Percentiles rank a stretch among this genome's conserved stretches.
These are phyloP conservation scores for Cenchrus purpureus DNA, from an alignment of 176 grass and related monocot genomes.

Conservation along the genomic window DNA sequence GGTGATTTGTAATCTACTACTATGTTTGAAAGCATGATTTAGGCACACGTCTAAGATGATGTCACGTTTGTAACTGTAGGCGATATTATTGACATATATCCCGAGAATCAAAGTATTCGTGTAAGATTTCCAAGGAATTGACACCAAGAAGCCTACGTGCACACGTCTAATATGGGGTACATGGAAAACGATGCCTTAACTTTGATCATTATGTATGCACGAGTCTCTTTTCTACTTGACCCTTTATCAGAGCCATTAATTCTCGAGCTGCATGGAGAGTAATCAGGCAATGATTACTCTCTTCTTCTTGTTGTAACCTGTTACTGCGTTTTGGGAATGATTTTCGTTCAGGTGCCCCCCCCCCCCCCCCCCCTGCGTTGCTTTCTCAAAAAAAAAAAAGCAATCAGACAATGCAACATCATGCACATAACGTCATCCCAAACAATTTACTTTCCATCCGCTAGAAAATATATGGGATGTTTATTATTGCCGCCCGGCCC, in stretches of 20 bases:
- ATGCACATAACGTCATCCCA: neutral
- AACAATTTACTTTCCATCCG: neutral
- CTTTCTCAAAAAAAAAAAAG: too few relatives aligned
- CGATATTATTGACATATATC: neutral
- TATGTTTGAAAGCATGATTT: neutral
- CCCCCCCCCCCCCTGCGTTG: too few relatives aligned
- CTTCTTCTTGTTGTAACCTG: too few relatives aligned
- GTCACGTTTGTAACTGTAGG: neutral
- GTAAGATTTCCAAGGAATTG: neutral
- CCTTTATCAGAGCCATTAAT: conserved; percentile 22
- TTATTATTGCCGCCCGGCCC: too few relatives aligned
- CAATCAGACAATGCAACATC: neutral
- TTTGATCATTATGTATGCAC: neutral
- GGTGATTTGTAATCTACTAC: too few relatives aligned
- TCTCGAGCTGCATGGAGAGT: neutral
- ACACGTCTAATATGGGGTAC: neutral
- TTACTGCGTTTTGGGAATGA: too few relatives aligned
- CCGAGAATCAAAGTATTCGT: neutral
- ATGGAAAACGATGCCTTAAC: neutral
- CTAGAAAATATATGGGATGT: too few relatives aligned
- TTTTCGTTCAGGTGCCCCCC: too few relatives aligned
- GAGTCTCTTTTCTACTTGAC: conserved; percentile 23
- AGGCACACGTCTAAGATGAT: neutral
- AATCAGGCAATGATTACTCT: neutral
- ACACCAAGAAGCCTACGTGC: neutral